Evolutionary conservation across 192 early-diverging fungal genomes (phyloP).

Genomic region (Jimgerdemannia lactiflua): DNA sequence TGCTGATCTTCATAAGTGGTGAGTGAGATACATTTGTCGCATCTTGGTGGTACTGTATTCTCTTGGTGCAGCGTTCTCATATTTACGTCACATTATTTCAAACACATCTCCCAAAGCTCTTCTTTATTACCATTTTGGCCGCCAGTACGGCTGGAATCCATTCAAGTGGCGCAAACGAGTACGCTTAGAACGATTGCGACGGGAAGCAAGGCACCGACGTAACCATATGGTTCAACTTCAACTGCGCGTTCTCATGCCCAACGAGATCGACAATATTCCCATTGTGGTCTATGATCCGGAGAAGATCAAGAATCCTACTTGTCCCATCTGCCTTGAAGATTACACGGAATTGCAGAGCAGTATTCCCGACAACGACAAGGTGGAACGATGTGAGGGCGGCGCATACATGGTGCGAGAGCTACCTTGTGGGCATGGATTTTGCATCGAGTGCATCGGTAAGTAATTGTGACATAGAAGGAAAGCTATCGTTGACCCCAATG

Average conservation of each 20-base stretch:
- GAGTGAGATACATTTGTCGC: background rate
- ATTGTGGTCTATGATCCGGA: constrained; percentile 12
- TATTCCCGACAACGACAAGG: background rate
- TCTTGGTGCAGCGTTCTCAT: too few species aligned
- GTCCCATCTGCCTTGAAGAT: constrained; percentile 35
- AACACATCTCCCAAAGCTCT: background rate
- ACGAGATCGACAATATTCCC: constrained; percentile 26
- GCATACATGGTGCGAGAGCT: constrained; percentile 19
- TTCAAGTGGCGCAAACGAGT: background rate
- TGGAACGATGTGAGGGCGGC: background rate
- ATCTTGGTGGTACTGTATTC: background rate
- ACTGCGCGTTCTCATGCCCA: constrained; percentile 8
- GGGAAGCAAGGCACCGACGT: background rate
- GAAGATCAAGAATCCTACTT: constrained; percentile 27
- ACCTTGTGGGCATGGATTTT: constrained; percentile 38
- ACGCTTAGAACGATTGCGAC: background rate
- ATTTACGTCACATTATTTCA: too few species aligned
- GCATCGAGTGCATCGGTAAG: constrained; percentile 33
- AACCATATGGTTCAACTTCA: background rate
- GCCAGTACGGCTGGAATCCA: constrained; percentile 1
- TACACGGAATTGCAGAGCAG: constrained; percentile 6
- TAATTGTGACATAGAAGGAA: background rate
- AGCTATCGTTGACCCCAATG: too few species aligned
- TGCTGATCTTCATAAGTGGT: background rate
- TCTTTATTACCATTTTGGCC: background rate